These are phyloP conservation scores for Carpinus viminea DNA, from an alignment of 306 rosid genomes.

Conservation along the genomic window DNA sequence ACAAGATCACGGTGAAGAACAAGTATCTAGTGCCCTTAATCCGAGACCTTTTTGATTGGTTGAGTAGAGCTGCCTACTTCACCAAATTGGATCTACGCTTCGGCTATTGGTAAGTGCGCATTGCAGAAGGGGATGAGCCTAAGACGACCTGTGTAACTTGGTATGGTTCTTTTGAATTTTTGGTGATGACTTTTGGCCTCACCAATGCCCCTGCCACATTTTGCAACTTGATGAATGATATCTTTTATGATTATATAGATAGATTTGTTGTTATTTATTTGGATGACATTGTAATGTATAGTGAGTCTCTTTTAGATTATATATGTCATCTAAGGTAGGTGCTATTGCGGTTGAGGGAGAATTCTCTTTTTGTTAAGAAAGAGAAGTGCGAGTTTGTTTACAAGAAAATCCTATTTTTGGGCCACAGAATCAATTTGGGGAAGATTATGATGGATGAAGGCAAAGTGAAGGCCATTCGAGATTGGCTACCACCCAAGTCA, in stretches of 20 bases:
- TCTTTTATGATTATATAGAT: too few relatives aligned
- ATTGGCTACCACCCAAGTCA: not conserved
- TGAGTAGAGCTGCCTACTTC: not conserved
- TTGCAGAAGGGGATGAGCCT: not conserved
- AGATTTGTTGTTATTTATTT: too few relatives aligned
- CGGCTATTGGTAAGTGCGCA: not conserved
- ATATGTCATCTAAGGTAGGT: too few relatives aligned
- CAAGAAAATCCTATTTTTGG: too few relatives aligned
- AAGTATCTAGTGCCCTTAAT: not conserved
- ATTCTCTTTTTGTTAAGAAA: too few relatives aligned
- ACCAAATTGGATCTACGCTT: not conserved
- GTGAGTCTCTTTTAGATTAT: too few relatives aligned
- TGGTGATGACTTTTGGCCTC: not conserved
- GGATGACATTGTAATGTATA: too few relatives aligned
- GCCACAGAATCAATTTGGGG: too few relatives aligned
- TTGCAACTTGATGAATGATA: too few relatives aligned
- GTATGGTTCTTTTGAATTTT: not conserved
- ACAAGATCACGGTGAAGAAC: not conserved
- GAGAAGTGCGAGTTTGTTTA: too few relatives aligned
- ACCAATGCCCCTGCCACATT: not conserved
- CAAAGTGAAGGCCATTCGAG: not conserved
- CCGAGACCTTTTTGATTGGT: not conserved
- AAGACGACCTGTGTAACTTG: not conserved
- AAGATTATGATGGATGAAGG: not conserved
- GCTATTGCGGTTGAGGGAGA: too few relatives aligned